Evolutionary conservation across 2,329 filamentous ascomycete genomes (phyloP), one percentile per base, ranked within the genome.

Genomic region (Neocucurbitaria cava): DNA sequence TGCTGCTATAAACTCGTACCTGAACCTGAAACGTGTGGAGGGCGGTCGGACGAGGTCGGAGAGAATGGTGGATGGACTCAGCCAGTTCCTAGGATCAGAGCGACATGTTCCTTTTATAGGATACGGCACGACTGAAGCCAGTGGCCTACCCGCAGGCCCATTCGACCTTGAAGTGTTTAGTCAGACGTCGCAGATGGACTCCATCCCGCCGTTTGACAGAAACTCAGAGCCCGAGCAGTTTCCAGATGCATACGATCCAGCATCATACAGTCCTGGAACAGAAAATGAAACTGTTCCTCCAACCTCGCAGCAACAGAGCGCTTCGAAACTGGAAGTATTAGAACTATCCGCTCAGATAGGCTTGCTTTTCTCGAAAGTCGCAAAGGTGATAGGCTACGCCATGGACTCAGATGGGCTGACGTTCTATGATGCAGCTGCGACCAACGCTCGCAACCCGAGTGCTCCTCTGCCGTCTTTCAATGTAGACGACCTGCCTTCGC

Each of bases 11-110:
- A 52, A 40, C 35, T 44, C 47, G 24, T 58, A 58, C 26, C 36
- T 58, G 20, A 44, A 58, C 26, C 33, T 55, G 47, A 55, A 52
- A 49, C 43, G 52, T 10, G 36, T 30, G 5, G 56, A 58, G 47
- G 43, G 35, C 33, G 28, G 52, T 23, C 49, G 49, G 46, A 49
- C 44, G 18, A 43, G 56, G 39, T 52, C 56, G 10, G 52, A 51
- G 23, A 48, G 41, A 28, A 55, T 58, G 52, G 55, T 55, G 56
- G 48, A 55, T 17, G 52, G 56, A 31, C 48, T 58, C n/a, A 33
- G 52, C 39, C 52, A 45, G 10, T 55, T 58, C 6, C 42, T 58
- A 15, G 56, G 33, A 20, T 49, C 56, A 5, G 33, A 49, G 8
- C n/a, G 30, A 30, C 18, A 20, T n/a, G 4, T 23, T 24, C 13